Evolutionary conservation across 495 filamentous ascomycete species (phyloP).

Genomic region (Ramalina intermedia): DNA sequence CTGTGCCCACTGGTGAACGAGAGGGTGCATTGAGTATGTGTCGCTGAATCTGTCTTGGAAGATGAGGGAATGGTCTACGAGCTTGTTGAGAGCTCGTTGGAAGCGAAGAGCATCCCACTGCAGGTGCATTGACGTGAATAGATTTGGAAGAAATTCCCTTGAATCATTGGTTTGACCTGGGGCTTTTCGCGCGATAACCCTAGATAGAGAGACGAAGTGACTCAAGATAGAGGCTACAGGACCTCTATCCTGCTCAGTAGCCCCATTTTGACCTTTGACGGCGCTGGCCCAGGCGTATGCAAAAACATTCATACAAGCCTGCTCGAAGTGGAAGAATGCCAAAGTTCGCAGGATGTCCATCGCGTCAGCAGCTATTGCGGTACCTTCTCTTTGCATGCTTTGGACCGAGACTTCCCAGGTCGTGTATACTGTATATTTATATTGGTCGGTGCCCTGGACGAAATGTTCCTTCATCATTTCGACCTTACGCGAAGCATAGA

Average conservation of each 20-base stretch:
- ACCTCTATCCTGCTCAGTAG: not conserved
- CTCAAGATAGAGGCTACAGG: no score
- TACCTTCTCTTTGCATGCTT: conserved; percentile 10
- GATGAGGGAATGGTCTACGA: conserved; percentile 16
- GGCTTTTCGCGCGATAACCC: no score
- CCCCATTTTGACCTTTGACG: not conserved
- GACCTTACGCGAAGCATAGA: conserved; percentile 12
- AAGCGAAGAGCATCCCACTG: conserved; percentile 14
- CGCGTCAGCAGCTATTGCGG: conserved; percentile 12
- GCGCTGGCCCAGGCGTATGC: not conserved
- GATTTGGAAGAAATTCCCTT: conserved; percentile 1
- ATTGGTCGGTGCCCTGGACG: conserved; percentile 3
- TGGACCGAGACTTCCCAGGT: conserved; percentile 22
- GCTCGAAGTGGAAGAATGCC: conserved; percentile 25
- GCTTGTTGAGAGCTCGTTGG: conserved; percentile 12
- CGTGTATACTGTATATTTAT: conserved; percentile 17
- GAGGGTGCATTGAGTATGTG: conserved; percentile 21
- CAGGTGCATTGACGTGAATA: conserved; percentile 10
- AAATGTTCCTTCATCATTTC: conserved; percentile 6
- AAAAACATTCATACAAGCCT: conserved; percentile 11
- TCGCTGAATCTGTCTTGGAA: conserved; percentile 7
- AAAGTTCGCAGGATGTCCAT: conserved; percentile 20
- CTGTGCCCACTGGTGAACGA: conserved; percentile 23
- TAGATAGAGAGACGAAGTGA: no score
- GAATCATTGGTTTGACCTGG: no score